Conservation (phyloP, 257 asterid genomes). For the Ilex aquifolium region DNA sequence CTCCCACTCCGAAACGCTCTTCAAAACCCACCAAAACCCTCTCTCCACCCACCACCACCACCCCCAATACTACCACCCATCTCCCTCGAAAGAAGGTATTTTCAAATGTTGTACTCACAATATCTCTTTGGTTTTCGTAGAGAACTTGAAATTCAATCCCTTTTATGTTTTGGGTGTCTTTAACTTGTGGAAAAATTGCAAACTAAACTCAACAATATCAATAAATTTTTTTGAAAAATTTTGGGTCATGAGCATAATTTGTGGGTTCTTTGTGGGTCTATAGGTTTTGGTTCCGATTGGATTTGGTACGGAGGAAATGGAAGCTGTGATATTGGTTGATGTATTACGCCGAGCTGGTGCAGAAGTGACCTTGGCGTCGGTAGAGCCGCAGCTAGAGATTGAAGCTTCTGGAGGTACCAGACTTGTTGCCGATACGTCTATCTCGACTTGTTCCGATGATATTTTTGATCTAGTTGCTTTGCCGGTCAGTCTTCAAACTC, state of each 20-base stretch:
- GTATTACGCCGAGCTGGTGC: conserved; percentile 93
- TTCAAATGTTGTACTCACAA: too few species aligned
- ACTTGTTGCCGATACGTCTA: conserved; percentile 68
- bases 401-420: conserved; percentile 80
- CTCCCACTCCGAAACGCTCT: conserved; percentile 31
- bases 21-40: conserved; percentile 39
- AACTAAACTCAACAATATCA: too few species aligned
- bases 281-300: conserved; percentile 95
- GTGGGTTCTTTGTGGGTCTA: neutral
- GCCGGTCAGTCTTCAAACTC: conserved; percentile 40
- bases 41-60: conserved; percentile 24
- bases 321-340: conserved; percentile 71
- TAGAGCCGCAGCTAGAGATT: conserved; percentile 74
- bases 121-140: too few species aligned
- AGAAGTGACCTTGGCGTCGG: conserved; percentile 80
- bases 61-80: conserved; percentile 15
- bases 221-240: too few species aligned
- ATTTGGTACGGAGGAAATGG: conserved; percentile 91
- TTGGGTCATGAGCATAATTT: too few species aligned
- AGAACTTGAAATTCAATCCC: neutral
- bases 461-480: conserved; percentile 72
- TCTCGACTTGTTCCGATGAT: conserved; percentile 55
- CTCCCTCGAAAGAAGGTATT: neutral
- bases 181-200: neutral
- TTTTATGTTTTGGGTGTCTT: neutral